Percentiles rank a stretch among this genome's conserved stretches.
phyloP scores from a whole-genome alignment of 2,329 filamentous ascomycete genomes.

The Aspergillus vadensis region DNA sequence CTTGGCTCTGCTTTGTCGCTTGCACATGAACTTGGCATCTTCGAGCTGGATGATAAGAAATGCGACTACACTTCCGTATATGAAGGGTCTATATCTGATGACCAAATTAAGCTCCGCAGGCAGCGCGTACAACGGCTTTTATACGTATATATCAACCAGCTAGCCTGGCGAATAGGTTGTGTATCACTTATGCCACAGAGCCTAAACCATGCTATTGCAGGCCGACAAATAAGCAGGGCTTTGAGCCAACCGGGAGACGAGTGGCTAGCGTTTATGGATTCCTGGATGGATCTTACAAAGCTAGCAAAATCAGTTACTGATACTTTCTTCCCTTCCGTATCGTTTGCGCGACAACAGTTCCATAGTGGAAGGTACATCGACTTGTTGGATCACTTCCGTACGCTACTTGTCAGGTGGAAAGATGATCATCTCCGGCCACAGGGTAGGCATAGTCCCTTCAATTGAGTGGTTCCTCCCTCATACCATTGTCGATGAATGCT shows the following conservation, averaged over 20 bases:
- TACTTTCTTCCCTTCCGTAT: constrained; percentile 52
- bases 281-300: constrained; percentile 53
- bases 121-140: constrained; percentile 43
- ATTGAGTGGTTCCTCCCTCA: not conserved
- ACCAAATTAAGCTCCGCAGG: constrained; percentile 36
- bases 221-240: constrained; percentile 34
- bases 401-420: constrained; percentile 41
- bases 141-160: constrained; percentile 54
- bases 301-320: constrained; percentile 56
- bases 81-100: constrained; percentile 31
- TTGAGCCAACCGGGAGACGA: constrained; percentile 47
- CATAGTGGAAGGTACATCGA: constrained; percentile 55
- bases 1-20: constrained; percentile 57
- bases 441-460: constrained; percentile 16
- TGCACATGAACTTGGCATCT: constrained; percentile 56
- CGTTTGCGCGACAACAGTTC: constrained; percentile 38
- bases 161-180: constrained; percentile 54
- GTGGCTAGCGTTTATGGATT: constrained; percentile 56
- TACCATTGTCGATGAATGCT: not conserved
- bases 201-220: constrained; percentile 36
- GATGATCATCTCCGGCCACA: constrained; percentile 38
- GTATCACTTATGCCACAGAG: constrained; percentile 55
- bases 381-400: constrained; percentile 47
- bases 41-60: constrained; percentile 46
- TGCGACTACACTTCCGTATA: constrained; percentile 25